phyloP scores from a whole-genome alignment of 164 flowering plant genomes.

The Echeveria elegans region DNA sequence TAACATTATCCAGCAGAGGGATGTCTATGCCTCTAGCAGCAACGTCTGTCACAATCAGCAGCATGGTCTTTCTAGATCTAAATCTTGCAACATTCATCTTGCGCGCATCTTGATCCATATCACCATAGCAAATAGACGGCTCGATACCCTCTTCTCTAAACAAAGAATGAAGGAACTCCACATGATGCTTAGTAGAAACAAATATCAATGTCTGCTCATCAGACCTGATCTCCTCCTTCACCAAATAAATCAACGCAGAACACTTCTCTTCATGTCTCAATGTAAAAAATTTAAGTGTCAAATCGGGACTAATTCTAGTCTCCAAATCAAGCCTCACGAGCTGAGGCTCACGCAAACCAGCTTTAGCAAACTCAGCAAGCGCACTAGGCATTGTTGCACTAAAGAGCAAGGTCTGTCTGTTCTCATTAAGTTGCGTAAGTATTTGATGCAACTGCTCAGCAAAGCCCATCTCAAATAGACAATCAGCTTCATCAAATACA shows the following conservation, averaged over 20 bases:
- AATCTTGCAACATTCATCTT: conserved; percentile 75
- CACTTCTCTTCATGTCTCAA: conserved; percentile 78
- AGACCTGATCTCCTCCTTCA: conserved; percentile 66
- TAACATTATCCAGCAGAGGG: conserved; percentile 91
- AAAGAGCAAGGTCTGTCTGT: conserved; percentile 84
- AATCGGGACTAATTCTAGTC: conserved; percentile 80
- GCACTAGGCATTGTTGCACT: conserved; percentile 97
- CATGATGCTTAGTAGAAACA: conserved; percentile 94
- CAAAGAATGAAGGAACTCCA: conserved; percentile 62
- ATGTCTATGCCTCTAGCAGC: conserved; percentile 98
- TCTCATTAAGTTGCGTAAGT: conserved; percentile 70
- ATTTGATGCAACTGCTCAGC: conserved; percentile 90
- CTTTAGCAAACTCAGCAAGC: conserved; percentile 94
- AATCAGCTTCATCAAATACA: conserved; percentile 96
- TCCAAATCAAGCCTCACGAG: conserved; percentile 90
- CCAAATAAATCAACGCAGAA: conserved; percentile 75
- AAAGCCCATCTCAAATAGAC: conserved; percentile 86
- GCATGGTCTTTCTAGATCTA: conserved; percentile 81
- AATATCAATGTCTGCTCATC: conserved; percentile 80
- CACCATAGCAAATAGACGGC: conserved; percentile 92
- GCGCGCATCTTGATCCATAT: conserved; percentile 98
- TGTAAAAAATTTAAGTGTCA: conserved; percentile 68
- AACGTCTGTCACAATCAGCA: conserved; percentile 87
- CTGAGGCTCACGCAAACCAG: conserved; percentile 84
- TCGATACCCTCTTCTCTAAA: conserved; percentile 75